Percentiles rank a stretch among this genome's conserved stretches.
phyloP scores from a whole-genome alignment of 208 protist species.

The Crithidia acanthocephali region DNA sequence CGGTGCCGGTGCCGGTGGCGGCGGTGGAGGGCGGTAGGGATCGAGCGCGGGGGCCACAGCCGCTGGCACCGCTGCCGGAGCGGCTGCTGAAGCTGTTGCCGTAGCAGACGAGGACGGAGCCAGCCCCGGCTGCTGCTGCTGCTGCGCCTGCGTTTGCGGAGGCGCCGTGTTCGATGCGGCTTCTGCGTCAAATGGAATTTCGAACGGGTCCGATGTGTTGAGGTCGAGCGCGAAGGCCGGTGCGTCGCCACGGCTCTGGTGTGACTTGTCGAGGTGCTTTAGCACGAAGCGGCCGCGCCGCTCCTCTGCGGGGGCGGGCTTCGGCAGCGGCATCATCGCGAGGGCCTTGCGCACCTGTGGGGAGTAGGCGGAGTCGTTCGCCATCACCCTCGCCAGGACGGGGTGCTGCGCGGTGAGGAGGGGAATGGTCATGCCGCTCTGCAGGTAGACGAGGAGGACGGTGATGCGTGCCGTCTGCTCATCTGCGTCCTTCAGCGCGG shows the following conservation, averaged over 20 bases:
- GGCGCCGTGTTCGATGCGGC: slow-evolving; percentile 3
- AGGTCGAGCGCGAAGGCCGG: slow-evolving; percentile 21
- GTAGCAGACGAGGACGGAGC: background rate
- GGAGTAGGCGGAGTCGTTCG: slow-evolving; percentile 32
- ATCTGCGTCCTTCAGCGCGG: slow-evolving; percentile 24
- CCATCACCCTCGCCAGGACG: slow-evolving; percentile 34
- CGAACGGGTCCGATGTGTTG: slow-evolving; percentile 25
- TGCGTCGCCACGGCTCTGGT: background rate
- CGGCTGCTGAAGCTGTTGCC: background rate
- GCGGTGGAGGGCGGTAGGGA: background rate
- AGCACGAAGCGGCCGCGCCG: slow-evolving; percentile 49
- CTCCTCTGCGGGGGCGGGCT: slow-evolving; percentile 7
- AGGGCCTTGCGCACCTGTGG: slow-evolving; percentile 64
- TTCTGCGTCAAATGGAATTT: slow-evolving; percentile 5
- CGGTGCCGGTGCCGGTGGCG: slow-evolving; percentile 1
- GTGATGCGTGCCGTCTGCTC: slow-evolving; percentile 64
- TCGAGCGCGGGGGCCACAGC: background rate
- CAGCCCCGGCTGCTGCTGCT: slow-evolving; percentile 8
- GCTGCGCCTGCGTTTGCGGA: background rate
- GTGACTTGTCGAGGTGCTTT: slow-evolving; percentile 29
- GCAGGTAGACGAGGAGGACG: slow-evolving; percentile 72
- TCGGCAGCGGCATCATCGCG: slow-evolving; percentile 58
- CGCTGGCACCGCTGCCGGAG: background rate
- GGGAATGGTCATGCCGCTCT: slow-evolving; percentile 69
- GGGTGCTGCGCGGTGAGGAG: slow-evolving; percentile 50